These are phyloP conservation scores for Penicillium egyptiacum DNA, from an alignment of 495 filamentous ascomycete genomes.

Conservation along the genomic window DNA sequence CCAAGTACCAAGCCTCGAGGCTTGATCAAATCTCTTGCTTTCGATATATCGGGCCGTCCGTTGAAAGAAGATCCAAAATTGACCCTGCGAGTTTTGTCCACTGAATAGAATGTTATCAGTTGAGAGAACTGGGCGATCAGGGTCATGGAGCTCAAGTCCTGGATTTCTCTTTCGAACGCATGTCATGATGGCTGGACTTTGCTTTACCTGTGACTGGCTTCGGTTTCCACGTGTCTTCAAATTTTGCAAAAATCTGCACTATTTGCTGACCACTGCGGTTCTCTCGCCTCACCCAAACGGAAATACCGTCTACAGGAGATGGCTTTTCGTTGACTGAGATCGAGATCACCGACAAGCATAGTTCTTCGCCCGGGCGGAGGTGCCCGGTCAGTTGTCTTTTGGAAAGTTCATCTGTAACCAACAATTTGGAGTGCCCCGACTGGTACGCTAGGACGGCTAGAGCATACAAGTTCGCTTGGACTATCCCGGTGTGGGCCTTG, in stretches of 20 bases:
- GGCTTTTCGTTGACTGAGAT: not conserved
- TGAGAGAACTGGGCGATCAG: slow-evolving; percentile 10
- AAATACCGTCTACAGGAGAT: not conserved
- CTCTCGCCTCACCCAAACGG: not conserved
- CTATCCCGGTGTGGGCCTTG: slow-evolving; percentile 3
- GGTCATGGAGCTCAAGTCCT: slow-evolving; percentile 16
- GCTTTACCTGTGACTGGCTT: not conserved
- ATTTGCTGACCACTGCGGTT: not conserved
- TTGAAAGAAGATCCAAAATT: no score
- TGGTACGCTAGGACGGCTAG: slow-evolving; percentile 11
- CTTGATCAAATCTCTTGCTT: no score
- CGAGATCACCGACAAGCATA: slow-evolving; percentile 6
- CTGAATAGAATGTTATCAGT: no score
- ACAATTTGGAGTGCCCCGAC: slow-evolving; percentile 6
- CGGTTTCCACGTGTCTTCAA: not conserved
- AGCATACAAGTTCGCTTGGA: slow-evolving; percentile 14
- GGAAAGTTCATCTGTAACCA: slow-evolving; percentile 12
- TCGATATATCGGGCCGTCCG: no score
- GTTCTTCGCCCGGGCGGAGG: slow-evolving; percentile 5
- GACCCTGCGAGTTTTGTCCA: no score
- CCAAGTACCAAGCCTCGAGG: no score
- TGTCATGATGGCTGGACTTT: not conserved
- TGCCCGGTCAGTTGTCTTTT: slow-evolving; percentile 9
- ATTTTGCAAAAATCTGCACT: not conserved
- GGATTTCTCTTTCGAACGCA: not conserved